These are phyloP conservation scores for Rostrohypoxylon terebratum DNA, from an alignment of 495 filamentous ascomycete species.

Conservation along the genomic window DNA sequence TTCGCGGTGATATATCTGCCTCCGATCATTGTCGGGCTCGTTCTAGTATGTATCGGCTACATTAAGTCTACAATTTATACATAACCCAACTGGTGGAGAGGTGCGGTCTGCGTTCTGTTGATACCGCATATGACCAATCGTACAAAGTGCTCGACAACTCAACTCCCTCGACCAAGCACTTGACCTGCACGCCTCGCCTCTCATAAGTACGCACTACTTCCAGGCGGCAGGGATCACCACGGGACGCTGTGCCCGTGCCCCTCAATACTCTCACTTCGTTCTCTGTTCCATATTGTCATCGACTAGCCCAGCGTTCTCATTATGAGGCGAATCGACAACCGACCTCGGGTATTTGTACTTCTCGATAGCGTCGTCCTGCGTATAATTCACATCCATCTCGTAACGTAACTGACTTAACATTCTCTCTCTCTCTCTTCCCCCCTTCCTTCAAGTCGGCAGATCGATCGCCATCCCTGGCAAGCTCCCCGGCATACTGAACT, in stretches of 20 bases:
- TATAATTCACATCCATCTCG: not conserved
- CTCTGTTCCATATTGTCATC: not conserved
- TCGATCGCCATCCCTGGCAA: constrained; percentile 46
- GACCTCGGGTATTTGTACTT: not conserved
- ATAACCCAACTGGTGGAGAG: constrained; percentile 9
- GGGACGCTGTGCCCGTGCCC: not conserved
- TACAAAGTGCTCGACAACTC: constrained; percentile 9
- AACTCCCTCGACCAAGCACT: not conserved
- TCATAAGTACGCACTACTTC: not conserved
- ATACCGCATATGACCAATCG: constrained; percentile 7
- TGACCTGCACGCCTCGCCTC: constrained; percentile 1
- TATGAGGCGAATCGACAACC: not conserved
- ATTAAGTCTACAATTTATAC: constrained; percentile 1
- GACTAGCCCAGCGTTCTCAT: not conserved
- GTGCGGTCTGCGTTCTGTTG: constrained; percentile 8
- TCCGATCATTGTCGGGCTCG: constrained; percentile 1
- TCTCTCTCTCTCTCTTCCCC: not conserved
- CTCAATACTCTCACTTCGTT: not conserved
- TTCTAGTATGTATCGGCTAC: constrained; percentile 12
- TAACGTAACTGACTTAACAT: not conserved
- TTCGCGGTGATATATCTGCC: constrained; percentile 10
- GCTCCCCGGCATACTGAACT: constrained; percentile 40
- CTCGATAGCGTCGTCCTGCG: not conserved
- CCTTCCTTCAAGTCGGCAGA: constrained; percentile 24
- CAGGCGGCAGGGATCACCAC: not conserved